phyloP scores from a whole-genome alignment of 345 rosid genomes.

The Erucastrum elatum region DNA sequence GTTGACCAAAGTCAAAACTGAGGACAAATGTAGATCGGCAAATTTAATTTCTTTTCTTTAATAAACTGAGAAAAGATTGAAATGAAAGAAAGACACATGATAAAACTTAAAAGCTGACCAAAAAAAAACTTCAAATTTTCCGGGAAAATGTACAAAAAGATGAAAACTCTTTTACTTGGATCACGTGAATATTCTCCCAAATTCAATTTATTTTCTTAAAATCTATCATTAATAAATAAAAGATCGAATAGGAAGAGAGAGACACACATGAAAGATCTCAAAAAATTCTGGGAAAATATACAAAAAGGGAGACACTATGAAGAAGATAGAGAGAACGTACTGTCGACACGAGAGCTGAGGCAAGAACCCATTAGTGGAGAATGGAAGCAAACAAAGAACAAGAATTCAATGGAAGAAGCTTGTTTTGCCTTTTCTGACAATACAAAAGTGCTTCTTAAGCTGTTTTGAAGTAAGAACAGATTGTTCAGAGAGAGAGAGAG shows the following conservation, averaged over 20 bases:
- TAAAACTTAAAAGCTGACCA: too few relatives aligned
- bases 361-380: constrained; percentile 70
- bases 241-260: background rate
- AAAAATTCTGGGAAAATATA: background rate
- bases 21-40: constrained; percentile 3
- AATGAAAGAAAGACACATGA: background rate
- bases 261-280: background rate
- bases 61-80: background rate
- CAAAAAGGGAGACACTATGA: background rate
- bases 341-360: constrained; percentile 54
- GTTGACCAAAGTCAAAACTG: constrained; percentile 31
- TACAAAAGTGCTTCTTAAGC: background rate
- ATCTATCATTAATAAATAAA: background rate
- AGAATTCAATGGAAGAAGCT: background rate
- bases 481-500: background rate
- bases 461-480: constrained; percentile 2
- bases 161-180: too few relatives aligned
- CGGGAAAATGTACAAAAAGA: background rate
- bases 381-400: background rate
- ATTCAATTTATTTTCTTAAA: constrained; percentile 1
- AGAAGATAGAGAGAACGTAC: constrained; percentile 38
- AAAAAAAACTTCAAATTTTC: background rate
- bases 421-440: constrained; percentile 9
- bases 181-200: background rate
- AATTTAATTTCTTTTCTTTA: constrained; percentile 4